Base-by-base conservation (phyloP, 305 asterid genomes). In the Salvia sclarea region DNA sequence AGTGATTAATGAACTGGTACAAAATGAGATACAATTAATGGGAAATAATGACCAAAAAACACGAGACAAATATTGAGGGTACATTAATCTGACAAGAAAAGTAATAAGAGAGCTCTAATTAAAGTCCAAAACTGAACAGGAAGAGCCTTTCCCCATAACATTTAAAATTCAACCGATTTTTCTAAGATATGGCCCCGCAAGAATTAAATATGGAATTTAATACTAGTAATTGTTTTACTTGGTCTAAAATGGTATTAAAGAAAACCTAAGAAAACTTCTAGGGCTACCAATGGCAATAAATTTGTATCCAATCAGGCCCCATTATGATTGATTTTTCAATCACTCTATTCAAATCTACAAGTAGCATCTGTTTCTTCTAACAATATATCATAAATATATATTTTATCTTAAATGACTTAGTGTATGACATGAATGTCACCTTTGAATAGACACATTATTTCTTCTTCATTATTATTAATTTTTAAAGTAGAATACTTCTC, bases 391-490 rank as follows among this genome's bases (percentile, higher is more conserved):
- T 33, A 8, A 9, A 2, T 38, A 8, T 11, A 37, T 70, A 58
- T 47, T n/a, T 64, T 45, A 65, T 52, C 72, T 69, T 31, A 73
- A 77, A 76, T 71, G 75, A 74, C 71, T 61, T 20, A 64, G 68
- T 74, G 73, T 66, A 58, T 79, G 81, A 79, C 90, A 77, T 78
- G 83, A 82, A 75, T 70, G 85, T 76, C 79, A 83, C 88, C 88
- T 80, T 85, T 79, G 86, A 83, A 83, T 77, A 12, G 54, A 75
- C 76, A 47, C 72, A 13, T 18, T 74, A 62, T 59, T 30, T 18
- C 17, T 57, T 56, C 2, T 41, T 54, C 44, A 41, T 5, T 38
- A 21, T 6, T 38, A 38, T 11, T 20, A 20, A 12, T 61, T 40
- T 28, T 22, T 21, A 10, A 12, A n/a, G 30, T 44, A 35, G 31